Base-by-base conservation (phyloP, 306 rosid species). In the Prunus mongolica region DNA sequence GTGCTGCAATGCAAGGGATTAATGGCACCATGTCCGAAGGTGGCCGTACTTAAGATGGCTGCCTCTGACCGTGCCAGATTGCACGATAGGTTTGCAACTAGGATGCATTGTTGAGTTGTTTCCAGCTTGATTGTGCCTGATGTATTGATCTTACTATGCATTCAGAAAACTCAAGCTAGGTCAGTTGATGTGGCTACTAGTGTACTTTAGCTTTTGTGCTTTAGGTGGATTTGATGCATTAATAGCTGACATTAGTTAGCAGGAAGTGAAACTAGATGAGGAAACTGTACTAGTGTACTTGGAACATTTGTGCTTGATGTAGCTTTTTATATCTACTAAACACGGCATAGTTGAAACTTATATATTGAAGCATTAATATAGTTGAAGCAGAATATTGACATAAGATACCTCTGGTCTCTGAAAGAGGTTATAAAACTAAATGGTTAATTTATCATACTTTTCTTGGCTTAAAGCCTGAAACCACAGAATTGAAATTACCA, bases 1-100 rank as follows among this genome's bases (percentile, higher is more conserved):
- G 93, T 76, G 97, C 91, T 79, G 93, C 97, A 20, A 81, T 91
- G 86, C 97, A 91, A 79, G 96, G 96, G 58, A 85, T 89, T 60
- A 87, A 78, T 56, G 81, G 81, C 76, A 82, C 87, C 69, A 46
- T 67, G 6, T 47, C 86, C 38, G 82, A 80, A 60, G 84, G 65
- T 63, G 81, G 83, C 20, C 69, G 76, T 47, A 64, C 70, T 49
- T 76, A 69, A 80, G 62, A 28, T 4, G 55, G 63, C 46, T 24
- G 7, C 15, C 69, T 2, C 67, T 28, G 41, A 7, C 32, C 16
- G 3, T 2, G 45, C 13, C 69, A 2, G 69, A n/a, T 65, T 65
- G 69, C 49, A 65, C 14, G 24, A 9, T 34, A 61, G 32, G 51
- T 14, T 34, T 56, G 38, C 14, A 22, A 50, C 62, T 16, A 69